Evolutionary conservation across 495 filamentous ascomycete species (phyloP), one percentile per base, ranked within the genome.

Genomic region (Talaromyces ruber): DNA sequence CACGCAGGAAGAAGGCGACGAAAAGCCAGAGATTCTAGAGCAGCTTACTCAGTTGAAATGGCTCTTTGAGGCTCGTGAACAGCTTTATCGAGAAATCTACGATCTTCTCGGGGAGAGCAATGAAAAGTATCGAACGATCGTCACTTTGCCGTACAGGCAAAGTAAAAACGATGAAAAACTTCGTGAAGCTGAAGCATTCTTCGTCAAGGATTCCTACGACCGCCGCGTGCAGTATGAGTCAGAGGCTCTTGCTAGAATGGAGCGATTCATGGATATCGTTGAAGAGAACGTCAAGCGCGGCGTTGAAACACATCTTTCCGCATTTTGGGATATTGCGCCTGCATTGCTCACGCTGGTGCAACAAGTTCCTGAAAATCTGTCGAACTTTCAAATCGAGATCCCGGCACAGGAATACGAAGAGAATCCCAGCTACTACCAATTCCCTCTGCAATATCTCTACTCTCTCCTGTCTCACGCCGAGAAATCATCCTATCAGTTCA

Each of bases 241-340:
- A 25, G 86, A 88, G 39, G 81, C 83, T 2, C 77, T 91, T 16
- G 74, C 82, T 56, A 88, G 94, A 11, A 86, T 87, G 24, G 84
- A 91, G 61, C 86, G 89, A 24, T 96, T 98, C 71, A 76, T 90
- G 60, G 81, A 84, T 32, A 84, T 93, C 18, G 86, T 97, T 29
- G 92, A 97, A 72, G 82, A 85, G 68, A 94, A 93, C 59, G 91
- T 95, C 25, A 82, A 84, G 3, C 86, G 92, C 4, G 94, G 93
- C 4, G 91, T 98, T 16, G 93, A 97, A 70, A 82, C 89, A 30
- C 95, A 97, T 71, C 82, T 97, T 0, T 89, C 85, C 16, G 92
- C 92, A 3, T 98, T 97, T 75, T 98, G 94, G 94, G 95, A 98
- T 67, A 96, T 98, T 65, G 94, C 92, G 0, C 95, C 95, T 1